Evolutionary conservation across 1,284 basidiomycete genomes (phyloP).

Genomic region (Trichosporon ovoides): DNA sequence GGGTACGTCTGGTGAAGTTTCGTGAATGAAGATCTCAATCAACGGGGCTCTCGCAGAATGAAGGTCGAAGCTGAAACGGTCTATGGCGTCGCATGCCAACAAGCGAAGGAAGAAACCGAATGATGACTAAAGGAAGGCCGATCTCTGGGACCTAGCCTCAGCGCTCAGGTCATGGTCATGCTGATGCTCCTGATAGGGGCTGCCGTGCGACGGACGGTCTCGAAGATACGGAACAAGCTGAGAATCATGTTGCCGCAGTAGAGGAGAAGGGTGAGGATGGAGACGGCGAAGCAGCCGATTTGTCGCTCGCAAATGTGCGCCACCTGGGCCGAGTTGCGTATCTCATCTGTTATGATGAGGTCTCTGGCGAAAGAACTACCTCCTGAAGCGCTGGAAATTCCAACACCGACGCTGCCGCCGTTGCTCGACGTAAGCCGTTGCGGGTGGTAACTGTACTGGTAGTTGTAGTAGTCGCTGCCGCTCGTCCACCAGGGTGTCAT

Average conservation of each 20-base stretch:
- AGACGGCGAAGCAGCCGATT: conserved; percentile 45
- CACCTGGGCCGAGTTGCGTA: not conserved
- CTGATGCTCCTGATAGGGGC: not conserved
- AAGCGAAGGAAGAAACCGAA: no score
- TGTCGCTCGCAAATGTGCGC: conserved; percentile 42
- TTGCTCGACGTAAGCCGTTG: not conserved
- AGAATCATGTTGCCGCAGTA: conserved; percentile 51
- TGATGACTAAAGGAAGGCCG: no score
- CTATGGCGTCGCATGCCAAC: no score
- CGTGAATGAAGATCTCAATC: no score
- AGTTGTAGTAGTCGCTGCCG: conserved; percentile 11
- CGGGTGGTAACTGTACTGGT: not conserved
- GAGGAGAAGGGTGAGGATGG: conserved; percentile 41
- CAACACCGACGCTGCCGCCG: not conserved
- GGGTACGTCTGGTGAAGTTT: no score
- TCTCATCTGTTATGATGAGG: not conserved
- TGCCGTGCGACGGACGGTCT: conserved; percentile 46
- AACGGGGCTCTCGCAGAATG: no score
- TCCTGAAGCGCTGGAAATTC: not conserved
- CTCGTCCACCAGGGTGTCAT: conserved; percentile 40
- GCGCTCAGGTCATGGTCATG: no score
- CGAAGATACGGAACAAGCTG: conserved; percentile 51
- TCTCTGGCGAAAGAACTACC: not conserved
- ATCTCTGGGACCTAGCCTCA: no score
- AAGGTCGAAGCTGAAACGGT: no score